These are phyloP conservation scores for Irpex sp. DNA, from an alignment of 1,284 basidiomycete genomes.

Conservation along the genomic window DNA sequence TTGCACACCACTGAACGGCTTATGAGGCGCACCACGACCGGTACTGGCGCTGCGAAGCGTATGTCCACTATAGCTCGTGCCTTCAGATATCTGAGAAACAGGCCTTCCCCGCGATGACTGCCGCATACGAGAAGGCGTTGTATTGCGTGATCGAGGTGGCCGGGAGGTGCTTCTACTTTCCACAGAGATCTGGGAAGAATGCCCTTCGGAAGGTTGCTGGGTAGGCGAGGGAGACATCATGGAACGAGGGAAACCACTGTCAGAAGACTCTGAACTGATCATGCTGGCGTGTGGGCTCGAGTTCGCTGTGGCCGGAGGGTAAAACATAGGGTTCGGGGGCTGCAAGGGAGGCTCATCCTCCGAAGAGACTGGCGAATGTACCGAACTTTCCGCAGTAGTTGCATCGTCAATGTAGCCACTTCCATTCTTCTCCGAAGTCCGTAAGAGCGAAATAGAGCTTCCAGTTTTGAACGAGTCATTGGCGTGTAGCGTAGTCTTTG, in stretches of 20 bases:
- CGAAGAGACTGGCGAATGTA: constrained; percentile 19
- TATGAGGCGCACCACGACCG: constrained; percentile 16
- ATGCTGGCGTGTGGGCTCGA: constrained; percentile 17
- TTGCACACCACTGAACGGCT: constrained; percentile 50
- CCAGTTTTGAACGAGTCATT: constrained; percentile 16
- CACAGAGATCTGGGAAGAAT: not conserved
- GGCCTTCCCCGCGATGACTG: constrained; percentile 15
- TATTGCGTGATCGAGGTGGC: constrained; percentile 2
- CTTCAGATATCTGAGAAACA: constrained; percentile 38
- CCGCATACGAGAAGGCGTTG: constrained; percentile 5
- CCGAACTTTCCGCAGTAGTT: constrained; percentile 23
- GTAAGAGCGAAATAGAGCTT: constrained; percentile 29
- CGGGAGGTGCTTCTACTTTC: constrained; percentile 2
- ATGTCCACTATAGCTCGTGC: constrained; percentile 31
- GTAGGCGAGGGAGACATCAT: not conserved
- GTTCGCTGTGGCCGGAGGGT: constrained; percentile 5
- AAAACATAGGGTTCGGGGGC: constrained; percentile 27
- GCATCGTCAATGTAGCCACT: constrained; percentile 25
- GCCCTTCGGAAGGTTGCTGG: constrained; percentile 9
- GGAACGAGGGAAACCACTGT: constrained; percentile 7
- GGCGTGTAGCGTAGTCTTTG: constrained; percentile 10
- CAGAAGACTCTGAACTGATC: constrained; percentile 17
- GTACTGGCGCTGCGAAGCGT: constrained; percentile 20
- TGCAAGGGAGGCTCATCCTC: constrained; percentile 15
- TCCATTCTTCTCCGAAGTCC: constrained; percentile 19